Percentiles rank a stretch among this genome's conserved stretches.
These are phyloP conservation scores for Linderniella brevidens DNA, from an alignment of 257 asterid species.

Conservation along the genomic window DNA sequence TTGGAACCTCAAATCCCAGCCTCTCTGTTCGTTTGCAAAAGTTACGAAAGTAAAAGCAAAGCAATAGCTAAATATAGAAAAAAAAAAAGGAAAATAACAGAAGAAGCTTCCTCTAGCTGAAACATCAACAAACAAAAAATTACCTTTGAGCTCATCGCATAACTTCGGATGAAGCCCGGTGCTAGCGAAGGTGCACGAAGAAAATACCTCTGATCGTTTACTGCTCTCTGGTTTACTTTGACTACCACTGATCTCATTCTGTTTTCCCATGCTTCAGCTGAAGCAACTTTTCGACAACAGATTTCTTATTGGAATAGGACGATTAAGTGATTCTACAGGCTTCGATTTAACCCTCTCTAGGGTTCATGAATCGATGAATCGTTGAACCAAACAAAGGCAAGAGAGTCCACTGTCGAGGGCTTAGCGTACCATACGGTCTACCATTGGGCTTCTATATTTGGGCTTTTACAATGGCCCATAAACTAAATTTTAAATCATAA, in stretches of 20 bases:
- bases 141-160: conserved; percentile 86
- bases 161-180: conserved; percentile 68
- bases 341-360: no score
- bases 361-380: no score
- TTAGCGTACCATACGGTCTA: no score
- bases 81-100: background rate
- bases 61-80: background rate
- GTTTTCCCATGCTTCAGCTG: conserved; percentile 16
- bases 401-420: no score
- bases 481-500: no score
- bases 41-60: conserved; percentile 4
- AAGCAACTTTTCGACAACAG: no score
- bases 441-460: no score
- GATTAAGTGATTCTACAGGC: no score
- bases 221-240: conserved; percentile 10
- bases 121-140: background rate
- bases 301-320: no score
- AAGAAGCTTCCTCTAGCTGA: background rate
- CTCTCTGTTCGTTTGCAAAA: conserved; percentile 33
- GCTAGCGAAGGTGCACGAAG: conserved; percentile 72
- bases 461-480: no score
- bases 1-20: conserved; percentile 72
- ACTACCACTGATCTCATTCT: conserved; percentile 8
- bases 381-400: no score
- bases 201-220: conserved; percentile 39